Percentiles rank a stretch among this genome's conserved stretches.
Conservation (phyloP, 345 rosid species). For the Populus alba region DNA sequence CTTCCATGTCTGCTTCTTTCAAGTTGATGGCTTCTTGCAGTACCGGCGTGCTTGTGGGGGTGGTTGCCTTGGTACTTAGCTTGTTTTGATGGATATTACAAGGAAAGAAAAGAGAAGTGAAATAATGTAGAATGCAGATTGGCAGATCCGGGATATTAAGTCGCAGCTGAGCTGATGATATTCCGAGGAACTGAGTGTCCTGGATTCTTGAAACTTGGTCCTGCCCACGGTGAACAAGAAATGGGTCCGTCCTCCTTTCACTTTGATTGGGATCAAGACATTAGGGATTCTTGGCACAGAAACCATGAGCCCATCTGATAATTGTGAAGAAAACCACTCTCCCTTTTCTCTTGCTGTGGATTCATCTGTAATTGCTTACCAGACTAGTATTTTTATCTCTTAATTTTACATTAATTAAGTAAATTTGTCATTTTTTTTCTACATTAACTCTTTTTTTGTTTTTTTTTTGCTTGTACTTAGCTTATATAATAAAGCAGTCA, state of each 20-base stretch:
- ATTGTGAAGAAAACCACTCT: neutral
- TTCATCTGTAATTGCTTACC: neutral
- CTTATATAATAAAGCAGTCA: neutral
- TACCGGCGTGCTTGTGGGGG: conserved; percentile 4
- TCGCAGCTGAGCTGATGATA: neutral
- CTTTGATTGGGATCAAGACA: neutral
- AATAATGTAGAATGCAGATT: conserved; percentile 40
- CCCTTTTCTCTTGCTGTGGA: neutral
- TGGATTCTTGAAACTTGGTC: neutral
- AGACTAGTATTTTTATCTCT: neutral
- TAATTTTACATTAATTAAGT: neutral
- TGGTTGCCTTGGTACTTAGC: conserved; percentile 25
- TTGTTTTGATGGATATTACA: conserved; percentile 18
- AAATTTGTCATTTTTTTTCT: no score
- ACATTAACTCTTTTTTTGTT: no score
- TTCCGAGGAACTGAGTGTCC: neutral
- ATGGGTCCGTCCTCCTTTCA: neutral
- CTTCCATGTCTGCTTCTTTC: conserved; percentile 16
- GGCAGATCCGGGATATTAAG: conserved; percentile 36
- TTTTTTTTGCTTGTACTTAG: no score
- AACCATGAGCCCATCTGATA: no score
- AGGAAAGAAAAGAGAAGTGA: neutral
- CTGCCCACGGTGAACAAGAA: neutral
- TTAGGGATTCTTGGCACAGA: neutral
- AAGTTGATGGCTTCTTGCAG: neutral